A percentile compares a stretch with the other conserved stretches of the same genome.
phyloP scores from a whole-genome alignment of 192 early-diverging fungal genomes.

The Podila clonocystis region DNA sequence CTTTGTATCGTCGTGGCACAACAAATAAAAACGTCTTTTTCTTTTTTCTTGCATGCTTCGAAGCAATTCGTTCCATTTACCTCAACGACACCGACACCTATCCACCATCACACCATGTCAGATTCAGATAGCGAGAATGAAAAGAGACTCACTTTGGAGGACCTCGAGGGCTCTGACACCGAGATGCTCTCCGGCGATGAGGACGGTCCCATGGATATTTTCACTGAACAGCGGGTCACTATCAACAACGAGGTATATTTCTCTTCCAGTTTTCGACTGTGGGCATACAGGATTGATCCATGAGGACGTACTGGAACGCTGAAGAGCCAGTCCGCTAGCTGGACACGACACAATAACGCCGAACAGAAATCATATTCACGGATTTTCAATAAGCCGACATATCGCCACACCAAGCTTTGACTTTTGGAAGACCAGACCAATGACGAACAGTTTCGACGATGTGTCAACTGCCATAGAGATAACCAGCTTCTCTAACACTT shows the following conservation, averaged over 20 bases:
- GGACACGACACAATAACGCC: constrained; percentile 22
- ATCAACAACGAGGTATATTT: constrained; percentile 33
- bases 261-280: too few relatives aligned
- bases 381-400: too few relatives aligned
- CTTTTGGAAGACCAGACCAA: too few relatives aligned
- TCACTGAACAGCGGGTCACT: constrained; percentile 33
- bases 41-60: not conserved
- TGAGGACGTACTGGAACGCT: constrained; percentile 19
- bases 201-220: constrained; percentile 42
- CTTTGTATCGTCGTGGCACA: too few relatives aligned
- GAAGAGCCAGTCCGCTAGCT: constrained; percentile 7
- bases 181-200: constrained; percentile 37
- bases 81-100: constrained; percentile 9
- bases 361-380: constrained; percentile 4
- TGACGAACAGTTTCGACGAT: too few relatives aligned
- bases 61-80: not conserved
- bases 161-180: constrained; percentile 23
- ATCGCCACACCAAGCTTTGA: too few relatives aligned
- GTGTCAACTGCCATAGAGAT: too few relatives aligned
- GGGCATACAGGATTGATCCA: constrained; percentile 5
- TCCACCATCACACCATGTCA: constrained; percentile 25
- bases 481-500: too few relatives aligned
- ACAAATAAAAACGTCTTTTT: not conserved
- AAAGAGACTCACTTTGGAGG: constrained; percentile 40
- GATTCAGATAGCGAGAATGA: constrained; percentile 50